phyloP scores from a whole-genome alignment of 441 rosid species.

The Eruca vesicaria region DNA sequence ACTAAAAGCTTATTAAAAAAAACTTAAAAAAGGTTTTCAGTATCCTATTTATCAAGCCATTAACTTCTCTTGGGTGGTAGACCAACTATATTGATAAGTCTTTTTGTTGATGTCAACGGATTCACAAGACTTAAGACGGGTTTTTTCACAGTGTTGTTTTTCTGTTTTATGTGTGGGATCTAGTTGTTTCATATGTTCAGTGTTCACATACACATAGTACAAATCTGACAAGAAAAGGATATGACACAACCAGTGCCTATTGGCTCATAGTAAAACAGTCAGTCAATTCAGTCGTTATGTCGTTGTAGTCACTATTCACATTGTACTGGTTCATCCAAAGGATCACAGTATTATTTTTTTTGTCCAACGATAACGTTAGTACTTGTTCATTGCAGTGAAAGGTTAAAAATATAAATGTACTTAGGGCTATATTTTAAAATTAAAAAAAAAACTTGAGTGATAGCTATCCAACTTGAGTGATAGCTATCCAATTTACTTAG shows the following conservation, averaged over 20 bases:
- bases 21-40: no score
- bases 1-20: no score
- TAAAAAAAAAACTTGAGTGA: neutral
- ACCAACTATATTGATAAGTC: no score
- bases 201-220: neutral
- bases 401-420: neutral
- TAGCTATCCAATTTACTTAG: no score
- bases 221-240: neutral
- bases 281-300: neutral
- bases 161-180: neutral
- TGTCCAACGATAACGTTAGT: neutral
- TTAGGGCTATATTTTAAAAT: neutral
- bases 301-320: conserved; percentile 6
- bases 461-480: neutral
- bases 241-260: neutral
- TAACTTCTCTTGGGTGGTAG: no score
- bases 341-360: neutral
- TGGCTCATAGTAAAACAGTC: neutral
- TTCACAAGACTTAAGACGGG: neutral
- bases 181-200: neutral
- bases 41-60: no score
- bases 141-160: neutral
- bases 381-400: neutral
- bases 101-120: neutral
- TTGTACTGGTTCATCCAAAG: conserved; percentile 2